Percentiles rank a stretch among this genome's conserved stretches.
These are phyloP conservation scores for Papilionanthe hybrid DNA, from an alignment of 116 monocot species.

Conservation along the genomic window DNA sequence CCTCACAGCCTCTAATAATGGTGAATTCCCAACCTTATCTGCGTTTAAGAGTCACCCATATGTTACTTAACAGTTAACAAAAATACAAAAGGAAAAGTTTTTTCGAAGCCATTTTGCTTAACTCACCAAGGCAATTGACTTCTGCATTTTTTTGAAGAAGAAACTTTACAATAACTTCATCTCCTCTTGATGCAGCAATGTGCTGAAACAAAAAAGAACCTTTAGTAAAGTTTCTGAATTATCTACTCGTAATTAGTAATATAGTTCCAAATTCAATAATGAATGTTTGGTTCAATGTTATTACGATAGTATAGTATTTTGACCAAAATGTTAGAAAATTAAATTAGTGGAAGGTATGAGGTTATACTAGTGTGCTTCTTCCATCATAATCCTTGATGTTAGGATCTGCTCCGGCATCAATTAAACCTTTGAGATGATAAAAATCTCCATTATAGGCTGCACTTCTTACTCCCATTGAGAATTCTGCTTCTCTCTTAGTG, in stretches of 20 bases:
- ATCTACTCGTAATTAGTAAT: too few species aligned
- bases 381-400: constrained; percentile 60
- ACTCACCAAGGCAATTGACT: constrained; percentile 53
- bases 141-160: constrained; percentile 45
- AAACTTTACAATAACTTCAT: constrained; percentile 55
- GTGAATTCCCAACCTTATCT: constrained; percentile 69
- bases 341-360: neutral
- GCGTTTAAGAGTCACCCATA: constrained; percentile 9
- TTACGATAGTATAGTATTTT: too few species aligned
- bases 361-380: constrained; percentile 50
- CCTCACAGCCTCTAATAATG: constrained; percentile 61
- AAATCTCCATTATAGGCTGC: constrained; percentile 61
- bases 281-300: too few species aligned
- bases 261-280: too few species aligned
- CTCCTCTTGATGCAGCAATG: constrained; percentile 61
- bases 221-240: neutral
- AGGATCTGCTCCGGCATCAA: constrained; percentile 68
- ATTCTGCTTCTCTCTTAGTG: constrained; percentile 61
- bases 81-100: neutral
- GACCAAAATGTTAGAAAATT: too few species aligned
- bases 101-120: neutral
- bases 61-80: neutral
- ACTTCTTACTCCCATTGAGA: constrained; percentile 56
- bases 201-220: constrained; percentile 25
- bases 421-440: constrained; percentile 51